Conservation (phyloP, 1,284 basidiomycete genomes). For the Boletus smithii region DNA sequence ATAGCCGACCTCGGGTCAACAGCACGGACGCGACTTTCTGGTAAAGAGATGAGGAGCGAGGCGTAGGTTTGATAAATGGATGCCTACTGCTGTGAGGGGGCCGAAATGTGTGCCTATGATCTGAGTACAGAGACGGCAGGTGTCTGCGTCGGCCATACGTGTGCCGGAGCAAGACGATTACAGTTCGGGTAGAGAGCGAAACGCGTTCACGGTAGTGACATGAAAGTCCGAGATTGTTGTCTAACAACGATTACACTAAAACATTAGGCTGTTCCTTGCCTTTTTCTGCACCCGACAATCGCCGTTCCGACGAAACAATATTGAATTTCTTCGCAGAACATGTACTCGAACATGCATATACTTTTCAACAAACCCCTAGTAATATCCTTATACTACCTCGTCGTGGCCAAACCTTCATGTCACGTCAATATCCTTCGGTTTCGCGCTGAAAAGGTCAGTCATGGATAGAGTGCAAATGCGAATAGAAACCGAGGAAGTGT, state of each 20-base stretch:
- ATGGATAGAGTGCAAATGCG: constrained; percentile 12
- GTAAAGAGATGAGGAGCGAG: constrained; percentile 6
- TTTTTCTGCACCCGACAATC: constrained; percentile 5
- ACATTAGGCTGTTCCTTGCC: too few relatives aligned
- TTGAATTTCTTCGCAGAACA: constrained; percentile 9
- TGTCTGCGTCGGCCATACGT: constrained; percentile 72
- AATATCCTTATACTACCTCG: constrained; percentile 3
- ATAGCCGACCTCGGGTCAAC: constrained; percentile 82
- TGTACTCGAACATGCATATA: constrained; percentile 11
- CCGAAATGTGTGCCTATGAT: constrained; percentile 81
- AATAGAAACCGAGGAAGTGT: not conserved
- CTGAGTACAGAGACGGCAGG: constrained; percentile 67
- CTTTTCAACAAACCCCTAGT: constrained; percentile 3
- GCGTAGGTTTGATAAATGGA: not conserved
- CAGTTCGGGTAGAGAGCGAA: not conserved
- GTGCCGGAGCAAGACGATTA: too few relatives aligned
- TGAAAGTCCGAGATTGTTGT: too few relatives aligned
- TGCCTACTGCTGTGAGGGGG: constrained; percentile 65
- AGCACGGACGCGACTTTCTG: constrained; percentile 80
- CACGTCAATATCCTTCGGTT: constrained; percentile 7
- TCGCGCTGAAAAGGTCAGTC: constrained; percentile 32
- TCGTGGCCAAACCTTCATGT: constrained; percentile 1
- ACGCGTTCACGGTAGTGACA: too few relatives aligned
- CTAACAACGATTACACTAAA: not conserved
- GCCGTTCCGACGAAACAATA: not conserved